These are phyloP conservation scores for Fraxinus velutina DNA, from an alignment of 305 asterid species.

Conservation along the genomic window DNA sequence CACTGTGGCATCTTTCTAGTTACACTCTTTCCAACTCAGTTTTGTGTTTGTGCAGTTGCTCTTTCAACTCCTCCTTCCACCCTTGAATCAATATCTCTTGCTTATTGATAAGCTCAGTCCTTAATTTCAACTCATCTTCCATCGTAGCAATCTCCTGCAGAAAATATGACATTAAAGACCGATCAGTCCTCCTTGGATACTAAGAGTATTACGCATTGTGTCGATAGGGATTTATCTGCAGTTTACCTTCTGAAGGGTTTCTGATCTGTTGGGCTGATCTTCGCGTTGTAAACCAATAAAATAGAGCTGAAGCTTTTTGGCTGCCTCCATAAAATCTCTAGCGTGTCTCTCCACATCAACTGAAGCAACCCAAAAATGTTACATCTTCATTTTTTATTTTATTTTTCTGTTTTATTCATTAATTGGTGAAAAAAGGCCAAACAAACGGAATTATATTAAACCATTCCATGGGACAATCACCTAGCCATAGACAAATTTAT, in stretches of 20 bases:
- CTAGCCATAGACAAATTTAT: background rate
- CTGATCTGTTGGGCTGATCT: slow-evolving; percentile 70
- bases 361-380: slow-evolving; percentile 25
- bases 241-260: slow-evolving; percentile 67
- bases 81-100: slow-evolving; percentile 62
- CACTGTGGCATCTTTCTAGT: background rate
- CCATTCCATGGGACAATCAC: background rate
- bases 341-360: slow-evolving; percentile 99
- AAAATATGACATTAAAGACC: background rate
- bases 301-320: slow-evolving; percentile 81
- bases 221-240: background rate
- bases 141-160: slow-evolving; percentile 67
- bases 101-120: slow-evolving; percentile 55
- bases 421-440: background rate
- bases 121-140: slow-evolving; percentile 77
- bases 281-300: slow-evolving; percentile 82
- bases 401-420: background rate
- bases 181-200: background rate
- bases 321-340: slow-evolving; percentile 97
- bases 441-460: background rate
- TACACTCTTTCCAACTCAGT: slow-evolving; percentile 77
- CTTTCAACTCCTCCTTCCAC: slow-evolving; percentile 72
- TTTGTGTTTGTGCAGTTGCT: slow-evolving; percentile 71
- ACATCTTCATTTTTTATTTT: slow-evolving; percentile 12
- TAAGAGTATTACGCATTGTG: background rate